Evolutionary conservation across 495 filamentous ascomycete species (phyloP).

Genomic region (Talaromyces nanjingensis): DNA sequence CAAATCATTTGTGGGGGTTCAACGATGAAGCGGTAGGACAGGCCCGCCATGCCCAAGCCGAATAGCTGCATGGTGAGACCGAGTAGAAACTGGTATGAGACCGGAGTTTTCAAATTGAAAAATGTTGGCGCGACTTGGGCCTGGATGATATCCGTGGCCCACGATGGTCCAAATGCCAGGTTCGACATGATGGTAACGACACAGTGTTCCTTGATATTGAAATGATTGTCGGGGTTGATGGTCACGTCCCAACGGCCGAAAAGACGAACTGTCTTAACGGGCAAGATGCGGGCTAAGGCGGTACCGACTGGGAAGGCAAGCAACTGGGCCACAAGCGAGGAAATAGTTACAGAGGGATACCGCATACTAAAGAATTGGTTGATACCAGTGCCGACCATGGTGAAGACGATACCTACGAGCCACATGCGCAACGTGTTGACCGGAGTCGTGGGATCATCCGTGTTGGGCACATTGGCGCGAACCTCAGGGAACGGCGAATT

Average conservation of each 20-base stretch:
- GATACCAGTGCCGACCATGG: constrained; percentile 66
- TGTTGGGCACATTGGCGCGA: constrained; percentile 62
- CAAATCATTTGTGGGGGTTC: constrained; percentile 77
- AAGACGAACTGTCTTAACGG: constrained; percentile 33
- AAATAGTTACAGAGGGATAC: constrained; percentile 80
- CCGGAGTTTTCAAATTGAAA: constrained; percentile 62
- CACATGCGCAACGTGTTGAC: constrained; percentile 83
- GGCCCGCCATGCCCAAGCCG: constrained; percentile 69
- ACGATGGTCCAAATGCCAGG: constrained; percentile 2
- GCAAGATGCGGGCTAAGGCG: constrained; percentile 32
- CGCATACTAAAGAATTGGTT: constrained; percentile 79
- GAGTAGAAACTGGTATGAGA: constrained; percentile 68
- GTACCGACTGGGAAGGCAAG: constrained; percentile 56
- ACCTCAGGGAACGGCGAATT: constrained; percentile 49
- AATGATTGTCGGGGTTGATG: constrained; percentile 50
- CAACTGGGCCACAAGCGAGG: constrained; percentile 56
- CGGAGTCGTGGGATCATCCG: constrained; percentile 59
- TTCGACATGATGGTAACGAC: constrained; percentile 53
- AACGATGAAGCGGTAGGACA: constrained; percentile 71
- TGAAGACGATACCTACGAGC: constrained; percentile 64
- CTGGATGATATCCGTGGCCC: constrained; percentile 52
- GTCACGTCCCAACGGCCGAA: constrained; percentile 38
- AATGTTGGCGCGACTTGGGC: constrained; percentile 62
- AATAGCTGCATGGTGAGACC: constrained; percentile 76
- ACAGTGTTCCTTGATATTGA: constrained; percentile 61